A percentile compares a stretch with the other conserved stretches of the same genome.
Conservation (phyloP, 2,329 filamentous ascomycete genomes). For the Paraconiothyrium sp. region DNA sequence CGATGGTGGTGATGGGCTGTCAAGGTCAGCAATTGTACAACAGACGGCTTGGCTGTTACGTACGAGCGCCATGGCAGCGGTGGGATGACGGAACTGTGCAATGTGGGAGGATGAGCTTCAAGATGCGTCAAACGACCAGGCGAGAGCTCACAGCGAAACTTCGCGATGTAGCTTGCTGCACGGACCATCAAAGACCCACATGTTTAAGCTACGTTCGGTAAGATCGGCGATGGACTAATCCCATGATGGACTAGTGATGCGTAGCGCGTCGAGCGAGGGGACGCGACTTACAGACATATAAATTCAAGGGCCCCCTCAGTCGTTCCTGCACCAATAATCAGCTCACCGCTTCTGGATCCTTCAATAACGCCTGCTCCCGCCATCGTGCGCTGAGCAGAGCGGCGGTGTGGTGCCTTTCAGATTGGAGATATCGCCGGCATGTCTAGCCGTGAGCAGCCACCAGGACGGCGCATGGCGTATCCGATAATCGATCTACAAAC, state of each 20-base stretch:
- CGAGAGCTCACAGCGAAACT: slow-evolving; percentile 25
- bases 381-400: neutral
- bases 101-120: slow-evolving; percentile 14
- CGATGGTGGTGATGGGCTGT: slow-evolving; percentile 77
- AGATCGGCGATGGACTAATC: neutral
- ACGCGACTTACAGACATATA: slow-evolving; percentile 4
- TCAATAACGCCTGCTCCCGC: slow-evolving; percentile 2
- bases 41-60: slow-evolving; percentile 15
- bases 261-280: neutral
- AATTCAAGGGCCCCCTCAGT: neutral
- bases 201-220: neutral
- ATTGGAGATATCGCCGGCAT: neutral
- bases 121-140: slow-evolving; percentile 6
- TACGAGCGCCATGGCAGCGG: slow-evolving; percentile 45
- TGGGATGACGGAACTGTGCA: slow-evolving; percentile 14
- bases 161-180: slow-evolving; percentile 29
- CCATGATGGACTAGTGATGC: neutral
- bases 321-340: neutral
- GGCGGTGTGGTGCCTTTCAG: neutral
- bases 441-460: neutral
- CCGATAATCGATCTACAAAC: neutral
- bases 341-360: neutral
- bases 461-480: neutral
- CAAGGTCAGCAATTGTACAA: slow-evolving; percentile 24
- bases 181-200: slow-evolving; percentile 10